A percentile compares a stretch with the other conserved stretches of the same genome.
Evolutionary conservation across 257 asterid species (phyloP).

Genomic region (Rhazya stricta): DNA sequence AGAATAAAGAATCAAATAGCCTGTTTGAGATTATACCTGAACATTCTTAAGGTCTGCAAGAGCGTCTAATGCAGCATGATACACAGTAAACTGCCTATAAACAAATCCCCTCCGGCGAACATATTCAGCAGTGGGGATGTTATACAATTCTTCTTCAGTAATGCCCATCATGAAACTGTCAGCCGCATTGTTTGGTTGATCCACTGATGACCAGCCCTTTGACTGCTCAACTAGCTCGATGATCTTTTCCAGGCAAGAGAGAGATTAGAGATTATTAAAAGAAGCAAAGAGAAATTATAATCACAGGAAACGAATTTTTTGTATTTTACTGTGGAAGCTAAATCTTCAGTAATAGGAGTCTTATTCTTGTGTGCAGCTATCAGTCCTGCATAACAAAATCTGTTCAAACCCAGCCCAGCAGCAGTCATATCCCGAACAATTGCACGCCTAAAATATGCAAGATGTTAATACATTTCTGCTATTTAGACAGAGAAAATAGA

Average conservation of each 20-base stretch:
- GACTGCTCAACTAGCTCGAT: constrained; percentile 96
- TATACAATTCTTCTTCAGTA: constrained; percentile 81
- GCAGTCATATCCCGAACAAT: constrained; percentile 96
- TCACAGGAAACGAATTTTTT: constrained; percentile 1
- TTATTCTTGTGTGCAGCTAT: constrained; percentile 73
- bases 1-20: background rate
- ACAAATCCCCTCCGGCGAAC: constrained; percentile 69
- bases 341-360: constrained; percentile 48
- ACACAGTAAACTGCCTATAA: constrained; percentile 56
- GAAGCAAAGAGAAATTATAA: constrained; percentile 12
- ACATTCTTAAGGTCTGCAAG: constrained; percentile 67
- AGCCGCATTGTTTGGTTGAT: constrained; percentile 58
- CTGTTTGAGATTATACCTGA: constrained; percentile 43
- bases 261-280: constrained; percentile 18
- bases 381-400: constrained; percentile 86
- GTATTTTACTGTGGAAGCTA: constrained; percentile 61
- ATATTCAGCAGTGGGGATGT: constrained; percentile 83
- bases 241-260: constrained; percentile 51
- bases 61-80: constrained; percentile 85
- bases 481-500: background rate
- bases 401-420: constrained; percentile 94
- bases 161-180: constrained; percentile 80
- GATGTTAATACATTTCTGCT: background rate
- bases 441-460: constrained; percentile 52
- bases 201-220: constrained; percentile 96